Evolutionary conservation across 163 green algal genomes (phyloP).

Genomic region (Scenedesmus sp.): DNA sequence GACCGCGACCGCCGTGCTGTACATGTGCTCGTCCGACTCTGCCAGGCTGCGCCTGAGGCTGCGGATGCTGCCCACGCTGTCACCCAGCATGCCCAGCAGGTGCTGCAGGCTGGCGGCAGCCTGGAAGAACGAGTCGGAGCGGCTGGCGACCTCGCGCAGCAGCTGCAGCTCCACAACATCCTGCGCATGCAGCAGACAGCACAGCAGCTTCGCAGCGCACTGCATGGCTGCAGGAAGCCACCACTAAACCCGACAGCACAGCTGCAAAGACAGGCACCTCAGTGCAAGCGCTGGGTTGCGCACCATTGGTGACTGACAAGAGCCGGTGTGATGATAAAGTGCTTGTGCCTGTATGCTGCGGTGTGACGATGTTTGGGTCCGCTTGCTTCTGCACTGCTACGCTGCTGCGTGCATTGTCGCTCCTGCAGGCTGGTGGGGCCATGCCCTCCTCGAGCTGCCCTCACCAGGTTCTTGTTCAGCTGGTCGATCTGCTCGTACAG

Average conservation of each 20-base stretch:
- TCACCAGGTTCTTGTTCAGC: slow-evolving; percentile 52
- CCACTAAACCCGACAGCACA: neutral
- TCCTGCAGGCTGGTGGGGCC: no score
- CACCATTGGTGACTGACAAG: neutral
- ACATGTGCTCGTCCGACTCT: slow-evolving; percentile 69
- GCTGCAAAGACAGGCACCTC: neutral
- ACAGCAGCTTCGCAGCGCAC: neutral
- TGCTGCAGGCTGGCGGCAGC: slow-evolving; percentile 78
- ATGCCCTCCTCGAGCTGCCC: neutral
- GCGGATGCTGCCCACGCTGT: slow-evolving; percentile 40
- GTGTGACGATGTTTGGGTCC: no score
- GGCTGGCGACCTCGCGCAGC: slow-evolving; percentile 81
- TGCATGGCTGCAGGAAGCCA: neutral
- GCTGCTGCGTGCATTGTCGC: no score
- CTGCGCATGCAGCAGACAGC: slow-evolving; percentile 50
- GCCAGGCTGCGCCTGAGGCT: slow-evolving; percentile 64
- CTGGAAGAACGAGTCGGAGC: slow-evolving; percentile 81
- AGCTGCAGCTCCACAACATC: slow-evolving; percentile 87
- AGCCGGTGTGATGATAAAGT: no score
- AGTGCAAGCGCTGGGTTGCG: no score
- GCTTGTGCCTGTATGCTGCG: no score
- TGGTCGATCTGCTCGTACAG: slow-evolving; percentile 55
- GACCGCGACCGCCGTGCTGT: slow-evolving; percentile 65
- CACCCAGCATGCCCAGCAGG: slow-evolving; percentile 65
- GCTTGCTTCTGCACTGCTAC: no score